Evolutionary conservation across 495 filamentous ascomycete species (phyloP), one percentile per base, ranked within the genome.

Genomic region (Penicillium canariense): DNA sequence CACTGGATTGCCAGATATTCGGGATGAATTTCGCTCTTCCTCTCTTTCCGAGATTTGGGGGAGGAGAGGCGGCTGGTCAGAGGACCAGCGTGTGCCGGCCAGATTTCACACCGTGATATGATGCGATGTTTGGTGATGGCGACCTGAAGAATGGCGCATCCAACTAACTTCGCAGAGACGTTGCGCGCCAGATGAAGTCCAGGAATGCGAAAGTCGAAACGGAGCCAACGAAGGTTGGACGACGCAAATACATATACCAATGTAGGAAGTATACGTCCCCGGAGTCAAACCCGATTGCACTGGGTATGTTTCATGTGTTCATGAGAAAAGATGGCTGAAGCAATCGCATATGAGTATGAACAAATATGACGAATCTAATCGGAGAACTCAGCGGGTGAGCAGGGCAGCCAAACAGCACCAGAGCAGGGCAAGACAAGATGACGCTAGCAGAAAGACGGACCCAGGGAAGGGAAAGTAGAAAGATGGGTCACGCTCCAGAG

Each of bases 311-410:
- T 25, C 38, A 42, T n/a, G n/a, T n/a, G 20, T 25, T 6, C 20
- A 25, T 25, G 38, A 42, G 38, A 25, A 9, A 6, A 14, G 43
- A 46, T 26, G n/a, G 26, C 43, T 22, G 10, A 42, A 23, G 4
- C 38, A 42, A 42, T 17, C 31, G 18, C 23, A 54, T 46, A 38
- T 39, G 20, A 45, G 38, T 30, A 14, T 20, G 18, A 17, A 27
- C n/a, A 36, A 50, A 63, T 54, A 61, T 59, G 59, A 62, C 43
- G 54, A 48, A 62, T 59, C 57, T 59, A 38, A 60, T 52, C 17
- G 12, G 43, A 46, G 25, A 46, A 17, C 43, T 15, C 25, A 8
- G 38, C 38, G 38, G 25, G 38, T 42, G 18, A 42, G 43, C n/a
- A 31, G 17, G 20, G 28, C 46, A 15, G 20, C 12, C n/a, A 5